These are phyloP conservation scores for Aspergillus fructus DNA, from an alignment of 2,329 filamentous ascomycete genomes.

Conservation along the genomic window DNA sequence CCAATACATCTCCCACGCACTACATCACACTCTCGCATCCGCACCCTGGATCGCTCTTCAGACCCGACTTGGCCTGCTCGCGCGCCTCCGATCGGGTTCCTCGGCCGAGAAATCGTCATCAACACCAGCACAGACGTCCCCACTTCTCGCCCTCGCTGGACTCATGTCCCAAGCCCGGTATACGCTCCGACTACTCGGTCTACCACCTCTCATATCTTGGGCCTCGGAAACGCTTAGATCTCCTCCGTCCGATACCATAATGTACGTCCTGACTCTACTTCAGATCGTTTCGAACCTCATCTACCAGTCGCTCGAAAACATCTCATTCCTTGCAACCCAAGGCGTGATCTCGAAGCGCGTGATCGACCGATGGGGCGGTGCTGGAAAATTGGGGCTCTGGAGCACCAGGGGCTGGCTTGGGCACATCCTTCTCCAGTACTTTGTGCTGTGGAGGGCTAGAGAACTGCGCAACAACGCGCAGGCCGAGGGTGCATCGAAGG, in stretches of 20 bases:
- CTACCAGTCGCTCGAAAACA: constrained; percentile 83
- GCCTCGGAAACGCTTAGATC: constrained; percentile 62
- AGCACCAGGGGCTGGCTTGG: constrained; percentile 78
- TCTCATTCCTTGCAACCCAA: constrained; percentile 72
- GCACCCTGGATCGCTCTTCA: constrained; percentile 40
- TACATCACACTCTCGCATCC: constrained; percentile 61
- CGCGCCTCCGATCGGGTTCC: constrained; percentile 27
- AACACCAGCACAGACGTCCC: constrained; percentile 30
- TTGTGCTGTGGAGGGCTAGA: constrained; percentile 57
- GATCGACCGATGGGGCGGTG: constrained; percentile 48
- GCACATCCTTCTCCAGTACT: constrained; percentile 74
- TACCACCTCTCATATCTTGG: constrained; percentile 77
- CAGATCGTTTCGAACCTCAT: constrained; percentile 67
- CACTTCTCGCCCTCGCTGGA: constrained; percentile 48
- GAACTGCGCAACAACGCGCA: constrained; percentile 31
- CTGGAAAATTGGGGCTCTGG: constrained; percentile 65
- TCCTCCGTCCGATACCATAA: constrained; percentile 44
- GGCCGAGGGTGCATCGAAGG: constrained; percentile 25
- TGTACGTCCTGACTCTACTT: constrained; percentile 59
- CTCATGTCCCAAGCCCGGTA: constrained; percentile 53
- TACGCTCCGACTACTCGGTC: constrained; percentile 57
- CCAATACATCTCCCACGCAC: constrained; percentile 65
- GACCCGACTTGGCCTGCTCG: constrained; percentile 46
- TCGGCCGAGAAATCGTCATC: constrained; percentile 31
- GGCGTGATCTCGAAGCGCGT: constrained; percentile 59